Evolutionary conservation across 139 green algal species (phyloP), one percentile per base, ranked within the genome.

Genomic region (Ettlia oleoabundans): DNA sequence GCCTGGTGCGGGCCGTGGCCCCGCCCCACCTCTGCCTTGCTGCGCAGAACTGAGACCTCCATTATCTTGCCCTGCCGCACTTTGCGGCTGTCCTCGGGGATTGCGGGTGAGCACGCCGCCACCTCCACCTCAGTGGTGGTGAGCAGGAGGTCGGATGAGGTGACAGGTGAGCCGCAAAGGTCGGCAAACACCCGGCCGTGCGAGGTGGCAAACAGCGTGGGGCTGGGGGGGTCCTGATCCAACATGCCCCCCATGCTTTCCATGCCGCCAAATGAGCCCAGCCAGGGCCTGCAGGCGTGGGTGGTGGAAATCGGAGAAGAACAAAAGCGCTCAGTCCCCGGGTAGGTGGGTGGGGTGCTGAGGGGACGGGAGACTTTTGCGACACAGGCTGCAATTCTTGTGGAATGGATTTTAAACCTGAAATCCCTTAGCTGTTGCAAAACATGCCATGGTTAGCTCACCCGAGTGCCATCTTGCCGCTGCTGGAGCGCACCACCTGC

Each of bases 111-210:
- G 18, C n/a, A 22, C 8, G 68, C 41, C 10, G 68, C 40, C 21
- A 35, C 68, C 68, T 28, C 40, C 26, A 37, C 68, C 40, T 76
- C 40, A n/a, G 68, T 6, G 26, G 28, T 35, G 0, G 68, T 38
- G 1, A 40, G 26, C 53, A 40, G 26, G 35, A 63, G 13, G 26
- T 58, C 35, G 21, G 9, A 7, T 24, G 55, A 55, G 71, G 43
- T 19, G 21, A 69, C 74, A 1, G 53, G 53, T 1, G 30, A 22
- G 37, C 74, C 74, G 2, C 28, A 9, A 24, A 80, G 37, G 55
- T 80, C 53, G 9, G 47, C 33, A 47, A 80, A 80, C 74, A 80
- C 74, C 26, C 74, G 53, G 15, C 74, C 74, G 37, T 68, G 35
- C 9, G 28, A 53, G 1, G 41, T 64, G 40, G 64, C 76, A 82